phyloP scores from a whole-genome alignment of 1,139 yeast species.

The Suhomyces anneliseae region DNA sequence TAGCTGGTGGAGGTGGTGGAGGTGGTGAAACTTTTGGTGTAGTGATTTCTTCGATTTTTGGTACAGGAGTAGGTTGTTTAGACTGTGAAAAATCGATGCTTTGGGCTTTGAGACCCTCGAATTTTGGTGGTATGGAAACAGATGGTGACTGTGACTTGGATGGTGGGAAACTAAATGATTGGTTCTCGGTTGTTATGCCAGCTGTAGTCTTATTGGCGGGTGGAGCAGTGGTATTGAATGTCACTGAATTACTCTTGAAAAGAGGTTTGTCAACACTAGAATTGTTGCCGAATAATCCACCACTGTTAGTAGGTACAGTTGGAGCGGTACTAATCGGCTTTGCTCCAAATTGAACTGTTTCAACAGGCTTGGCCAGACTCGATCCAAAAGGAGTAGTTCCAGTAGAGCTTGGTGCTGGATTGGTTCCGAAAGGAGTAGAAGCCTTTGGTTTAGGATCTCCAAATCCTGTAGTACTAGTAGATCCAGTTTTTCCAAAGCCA shows the following conservation, averaged over 20 bases:
- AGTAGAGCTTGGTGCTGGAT: neutral
- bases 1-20: conserved; percentile 10
- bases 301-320: too few relatives aligned
- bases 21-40: neutral
- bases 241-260: neutral
- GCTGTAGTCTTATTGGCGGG: neutral
- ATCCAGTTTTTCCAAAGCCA: neutral
- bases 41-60: conserved; percentile 9
- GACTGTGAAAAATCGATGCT: neutral
- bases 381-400: too few relatives aligned
- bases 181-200: neutral
- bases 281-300: too few relatives aligned
- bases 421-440: neutral
- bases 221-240: neutral
- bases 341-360: too few relatives aligned
- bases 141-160: neutral
- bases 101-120: neutral
- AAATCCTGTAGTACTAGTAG: neutral
- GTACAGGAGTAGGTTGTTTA: neutral
- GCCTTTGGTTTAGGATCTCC: neutral
- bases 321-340: too few relatives aligned
- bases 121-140: neutral
- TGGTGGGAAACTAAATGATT: neutral
- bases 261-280: too few relatives aligned
- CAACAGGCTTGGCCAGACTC: too few relatives aligned